Evolutionary conservation across 129 eudicot species (phyloP), one percentile per base, ranked within the genome.

Genomic region (Erigeron canadensis): DNA sequence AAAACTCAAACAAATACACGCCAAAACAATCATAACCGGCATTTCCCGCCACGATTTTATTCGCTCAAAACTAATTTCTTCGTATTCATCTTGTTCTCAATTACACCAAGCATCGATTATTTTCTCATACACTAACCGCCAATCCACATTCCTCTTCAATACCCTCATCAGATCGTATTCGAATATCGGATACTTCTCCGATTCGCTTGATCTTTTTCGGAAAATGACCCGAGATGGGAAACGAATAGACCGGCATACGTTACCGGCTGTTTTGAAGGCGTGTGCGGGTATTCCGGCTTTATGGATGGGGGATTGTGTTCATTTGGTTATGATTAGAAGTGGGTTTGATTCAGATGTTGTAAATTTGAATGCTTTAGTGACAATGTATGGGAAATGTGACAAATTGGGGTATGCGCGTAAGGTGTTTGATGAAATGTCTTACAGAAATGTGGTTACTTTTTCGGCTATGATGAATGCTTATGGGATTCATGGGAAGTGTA

Each of bases 381-480:
- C 76, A 0, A 80, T 74, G 84, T 74, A 74, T 4, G 0, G 55
- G 4, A 80, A 74, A 34, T 75, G 80, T 12, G 80, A 80, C 1
- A 73, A 80, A 34, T 23, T 74, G 62, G 48, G 12, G 41, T 58
- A 68, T 37, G 84, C 84, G 0, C 80, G 23, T 10, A 74, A 80
- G 73, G 76, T 80, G 84, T 80, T 80, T 12, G 80, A 74, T 75
- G 77, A 64, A 80, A 83, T 86, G 86, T 10, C 69, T 47, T 84
- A 81, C 34, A 86, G 91, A 46, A 83, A 81, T 71, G 71, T 58
- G 80, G 74, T 83, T 59, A 70, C 84, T 5, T 86, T 86, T 84
- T 71, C 78, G 6, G 88, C 86, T n/a, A 68, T 83, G 75, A 83
- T 86, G 82, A 77, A 84, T 69, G 82, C 86, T 62, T 74, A 80